phyloP scores from a whole-genome alignment of 495 filamentous ascomycete genomes.

The Penicillium arizonense region DNA sequence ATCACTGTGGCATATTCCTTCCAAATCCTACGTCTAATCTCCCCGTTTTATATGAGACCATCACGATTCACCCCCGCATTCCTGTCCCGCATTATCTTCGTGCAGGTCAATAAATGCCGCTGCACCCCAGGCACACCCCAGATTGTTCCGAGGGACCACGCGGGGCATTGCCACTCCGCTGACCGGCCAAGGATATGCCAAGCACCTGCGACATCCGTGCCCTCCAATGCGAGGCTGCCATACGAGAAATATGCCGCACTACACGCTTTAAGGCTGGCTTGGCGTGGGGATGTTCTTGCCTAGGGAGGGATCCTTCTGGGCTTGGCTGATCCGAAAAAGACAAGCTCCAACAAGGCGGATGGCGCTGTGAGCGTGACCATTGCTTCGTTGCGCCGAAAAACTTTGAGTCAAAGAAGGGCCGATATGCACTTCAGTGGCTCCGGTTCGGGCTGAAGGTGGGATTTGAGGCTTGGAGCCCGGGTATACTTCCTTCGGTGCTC shows the following conservation, averaged over 20 bases:
- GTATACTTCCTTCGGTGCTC: neutral
- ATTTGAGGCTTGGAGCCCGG: neutral
- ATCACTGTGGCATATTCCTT: neutral
- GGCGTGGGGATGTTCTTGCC: conserved; percentile 10
- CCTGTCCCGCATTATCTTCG: conserved; percentile 14
- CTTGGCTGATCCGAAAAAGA: conserved; percentile 10
- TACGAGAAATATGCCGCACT: conserved; percentile 9
- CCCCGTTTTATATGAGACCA: neutral
- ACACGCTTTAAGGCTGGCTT: conserved; percentile 12
- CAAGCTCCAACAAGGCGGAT: conserved; percentile 4
- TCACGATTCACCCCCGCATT: conserved; percentile 10
- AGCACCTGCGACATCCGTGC: conserved; percentile 13
- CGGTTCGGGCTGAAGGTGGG: neutral
- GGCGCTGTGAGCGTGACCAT: conserved; percentile 15
- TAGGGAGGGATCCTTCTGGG: conserved; percentile 15
- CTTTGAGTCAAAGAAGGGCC: neutral
- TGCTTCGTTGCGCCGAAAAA: conserved; percentile 7
- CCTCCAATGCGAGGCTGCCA: conserved; percentile 12
- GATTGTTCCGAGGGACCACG: conserved; percentile 7
- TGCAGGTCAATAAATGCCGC: conserved; percentile 1
- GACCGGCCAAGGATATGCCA: conserved; percentile 19
- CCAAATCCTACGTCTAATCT: neutral
- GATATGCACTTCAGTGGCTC: conserved; percentile 1
- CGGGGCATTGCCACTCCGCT: conserved; percentile 9
- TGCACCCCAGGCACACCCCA: conserved; percentile 1